Base-by-base conservation (phyloP, 768 basidiomycete species). In the Agaricus bisporus region DNA sequence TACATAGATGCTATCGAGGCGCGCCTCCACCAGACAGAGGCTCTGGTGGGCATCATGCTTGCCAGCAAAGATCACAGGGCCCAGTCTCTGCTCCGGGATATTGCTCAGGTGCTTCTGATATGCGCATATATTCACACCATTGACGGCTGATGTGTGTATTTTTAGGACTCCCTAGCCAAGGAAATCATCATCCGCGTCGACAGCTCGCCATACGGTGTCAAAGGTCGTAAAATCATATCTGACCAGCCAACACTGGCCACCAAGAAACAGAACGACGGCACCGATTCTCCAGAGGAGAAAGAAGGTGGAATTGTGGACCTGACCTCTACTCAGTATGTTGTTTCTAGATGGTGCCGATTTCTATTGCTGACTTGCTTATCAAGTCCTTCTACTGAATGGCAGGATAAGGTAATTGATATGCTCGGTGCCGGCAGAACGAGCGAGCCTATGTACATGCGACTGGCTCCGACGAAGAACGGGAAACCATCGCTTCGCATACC, bases 1-100 rank as follows among this genome's bases (percentile, higher is more conserved):
- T 95, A 95, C 73, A 94, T 95, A 63, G 91, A 95, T 62, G 91
- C 91, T 26, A 92, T 95, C 60, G 92, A 95, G 69, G 88, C 88
- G 12, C 82, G 91, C 12, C 72, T 95, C 5, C 93, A 95, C 60
- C 90, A 95, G 63, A 90, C 91, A 15, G 92, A 95, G 66, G 92
- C 92, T 0, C 74, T 95, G 39, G 74, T 95, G 26, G 93, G 91
- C 49, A 86, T 92, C 54, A 72, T 95, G 49, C 73, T 94, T 37
- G 75, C 83, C 35, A 75, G 79, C 3, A 65, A 59, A 12, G 70
- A 74, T 36, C 58, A 60, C n/a, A 60, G 75, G 3, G 74, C 74
- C 4, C 69, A 71, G 49, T 68, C 72, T 3, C 69, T 83, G 4
- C 64, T 83, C 18, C 63, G 68, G 28, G 82, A 78, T 60, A 70